A percentile compares a stretch with the other conserved stretches of the same genome.
Evolutionary conservation across 495 filamentous ascomycete genomes (phyloP).

Genomic region (Trichodelitschia bisporula): DNA sequence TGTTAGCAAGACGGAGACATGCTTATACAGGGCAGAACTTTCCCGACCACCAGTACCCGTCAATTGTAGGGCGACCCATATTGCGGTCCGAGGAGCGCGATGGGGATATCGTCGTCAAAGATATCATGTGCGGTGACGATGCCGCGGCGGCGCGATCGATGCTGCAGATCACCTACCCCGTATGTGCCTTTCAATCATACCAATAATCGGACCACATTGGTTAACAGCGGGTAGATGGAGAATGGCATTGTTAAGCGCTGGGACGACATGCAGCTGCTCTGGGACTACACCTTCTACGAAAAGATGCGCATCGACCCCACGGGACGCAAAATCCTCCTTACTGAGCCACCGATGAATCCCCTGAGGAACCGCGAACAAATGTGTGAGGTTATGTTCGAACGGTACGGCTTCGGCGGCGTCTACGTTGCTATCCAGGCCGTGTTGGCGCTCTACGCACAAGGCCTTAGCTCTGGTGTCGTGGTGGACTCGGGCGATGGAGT

Average conservation of each 20-base stretch:
- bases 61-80: conserved; percentile 94
- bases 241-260: conserved; percentile 98
- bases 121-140: conserved; percentile 99
- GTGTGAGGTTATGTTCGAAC: conserved; percentile 97
- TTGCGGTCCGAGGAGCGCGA: conserved; percentile 77
- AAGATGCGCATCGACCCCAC: conserved; percentile 84
- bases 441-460: conserved; percentile 90
- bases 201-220: not conserved
- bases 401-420: conserved; percentile 85
- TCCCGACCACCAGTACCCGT: conserved; percentile 93
- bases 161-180: conserved; percentile 92
- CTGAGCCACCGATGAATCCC: conserved; percentile 94
- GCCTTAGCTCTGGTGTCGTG: conserved; percentile 85
- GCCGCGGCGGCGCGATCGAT: conserved; percentile 84
- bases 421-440: conserved; percentile 98
- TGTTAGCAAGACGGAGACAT: not conserved
- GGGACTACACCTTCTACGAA: conserved; percentile 96
- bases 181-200: conserved; percentile 18
- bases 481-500: conserved; percentile 97
- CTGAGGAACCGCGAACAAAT: conserved; percentile 88
- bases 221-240: conserved; percentile 47
- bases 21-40: conserved; percentile 43
- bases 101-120: conserved; percentile 68
- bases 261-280: conserved; percentile 98
- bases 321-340: conserved; percentile 91